A percentile compares a stretch with the other conserved stretches of the same genome.
Conservation (phyloP, 345 rosid species). For the Citropsis articulata region DNA sequence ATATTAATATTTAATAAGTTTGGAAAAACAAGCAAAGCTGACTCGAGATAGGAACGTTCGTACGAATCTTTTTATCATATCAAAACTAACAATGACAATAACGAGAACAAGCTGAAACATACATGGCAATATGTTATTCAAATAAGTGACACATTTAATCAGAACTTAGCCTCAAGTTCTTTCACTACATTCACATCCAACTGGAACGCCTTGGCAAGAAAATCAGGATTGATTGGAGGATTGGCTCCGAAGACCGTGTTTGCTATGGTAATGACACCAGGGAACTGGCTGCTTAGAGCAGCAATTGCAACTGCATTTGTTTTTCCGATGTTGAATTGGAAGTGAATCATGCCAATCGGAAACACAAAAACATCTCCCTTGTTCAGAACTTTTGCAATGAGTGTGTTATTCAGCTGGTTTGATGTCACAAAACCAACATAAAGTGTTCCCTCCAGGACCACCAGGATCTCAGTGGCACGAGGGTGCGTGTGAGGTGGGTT, state of each 20-base stretch:
- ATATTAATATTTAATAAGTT: too few relatives aligned
- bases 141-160: too few relatives aligned
- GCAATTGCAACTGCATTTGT: slow-evolving; percentile 24
- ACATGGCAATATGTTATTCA: too few relatives aligned
- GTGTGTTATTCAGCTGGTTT: slow-evolving; percentile 2
- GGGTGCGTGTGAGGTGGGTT: slow-evolving; percentile 39
- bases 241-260: slow-evolving; percentile 25
- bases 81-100: too few relatives aligned
- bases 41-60: too few relatives aligned
- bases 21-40: too few relatives aligned
- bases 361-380: slow-evolving; percentile 34
- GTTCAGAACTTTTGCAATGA: slow-evolving; percentile 21
- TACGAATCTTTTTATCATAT: too few relatives aligned
- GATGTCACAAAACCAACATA: slow-evolving; percentile 27
- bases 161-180: slow-evolving; percentile 11
- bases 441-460: slow-evolving; percentile 16
- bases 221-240: slow-evolving; percentile 18
- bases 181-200: slow-evolving; percentile 2
- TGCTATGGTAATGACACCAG: slow-evolving; percentile 29
- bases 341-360: slow-evolving; percentile 33
- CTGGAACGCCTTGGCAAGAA: slow-evolving; percentile 28
- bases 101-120: too few relatives aligned
- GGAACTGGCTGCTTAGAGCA: slow-evolving; percentile 23
- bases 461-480: slow-evolving; percentile 19
- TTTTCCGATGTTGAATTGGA: slow-evolving; percentile 27